Percentiles rank a stretch among this genome's conserved stretches.
phyloP scores from a whole-genome alignment of 192 early-diverging fungal genomes.

The Funneliformis mosseae region DNA sequence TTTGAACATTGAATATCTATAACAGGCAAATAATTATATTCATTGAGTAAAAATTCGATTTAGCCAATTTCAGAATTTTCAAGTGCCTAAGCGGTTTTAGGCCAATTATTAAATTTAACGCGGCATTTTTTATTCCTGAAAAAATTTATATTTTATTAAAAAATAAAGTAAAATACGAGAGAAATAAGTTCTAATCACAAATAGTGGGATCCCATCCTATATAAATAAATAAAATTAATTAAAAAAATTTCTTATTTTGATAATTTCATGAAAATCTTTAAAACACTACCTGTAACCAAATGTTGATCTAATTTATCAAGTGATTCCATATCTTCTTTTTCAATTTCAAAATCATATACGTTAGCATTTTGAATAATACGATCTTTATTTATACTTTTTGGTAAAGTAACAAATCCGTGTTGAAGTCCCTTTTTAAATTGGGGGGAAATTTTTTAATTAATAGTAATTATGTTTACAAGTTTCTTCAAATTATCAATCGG shows the following conservation, averaged over 20 bases:
- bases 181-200: background rate
- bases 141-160: no score
- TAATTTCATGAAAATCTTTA: background rate
- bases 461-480: background rate
- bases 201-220: constrained; percentile 43
- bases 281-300: constrained; percentile 45
- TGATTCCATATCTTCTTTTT: constrained; percentile 55
- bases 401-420: constrained; percentile 56
- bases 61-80: no score
- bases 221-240: background rate
- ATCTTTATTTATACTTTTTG: constrained; percentile 55
- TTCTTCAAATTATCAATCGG: background rate
- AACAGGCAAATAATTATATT: no score
- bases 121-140: no score
- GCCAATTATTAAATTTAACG: no score
- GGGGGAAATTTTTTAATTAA: background rate
- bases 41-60: no score
- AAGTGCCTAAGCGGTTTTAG: no score
- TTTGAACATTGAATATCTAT: no score
- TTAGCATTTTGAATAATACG: constrained; percentile 62
- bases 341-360: constrained; percentile 59
- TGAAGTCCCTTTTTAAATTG: constrained; percentile 45
- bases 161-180: no score
- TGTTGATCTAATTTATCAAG: constrained; percentile 58
- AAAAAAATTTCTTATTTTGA: background rate